Percentiles rank a stretch among this genome's conserved stretches.
Conservation (phyloP, 2,329 filamentous ascomycete species). For the Zymoseptoria pseudotritici region DNA sequence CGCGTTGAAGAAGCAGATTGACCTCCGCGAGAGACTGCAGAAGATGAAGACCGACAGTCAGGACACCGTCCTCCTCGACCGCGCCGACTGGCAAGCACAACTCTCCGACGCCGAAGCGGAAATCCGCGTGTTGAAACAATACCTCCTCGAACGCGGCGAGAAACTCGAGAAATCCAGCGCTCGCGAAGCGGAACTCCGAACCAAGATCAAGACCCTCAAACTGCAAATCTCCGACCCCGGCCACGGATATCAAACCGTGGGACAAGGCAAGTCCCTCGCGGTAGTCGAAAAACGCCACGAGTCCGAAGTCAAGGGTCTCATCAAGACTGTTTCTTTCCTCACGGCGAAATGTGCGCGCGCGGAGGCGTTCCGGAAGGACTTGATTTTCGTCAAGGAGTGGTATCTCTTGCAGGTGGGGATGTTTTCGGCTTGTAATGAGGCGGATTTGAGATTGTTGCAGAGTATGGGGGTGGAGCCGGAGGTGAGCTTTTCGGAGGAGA, state of each 20-base stretch:
- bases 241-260: slow-evolving; percentile 13
- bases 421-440: slow-evolving; percentile 86
- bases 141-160: slow-evolving; percentile 27
- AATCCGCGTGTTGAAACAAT: slow-evolving; percentile 32
- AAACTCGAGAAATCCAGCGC: slow-evolving; percentile 24
- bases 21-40: slow-evolving; percentile 27
- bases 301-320: slow-evolving; percentile 72
- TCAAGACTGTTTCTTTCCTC: slow-evolving; percentile 86
- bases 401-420: slow-evolving; percentile 72
- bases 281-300: slow-evolving; percentile 62
- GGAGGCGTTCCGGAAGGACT: slow-evolving; percentile 67
- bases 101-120: slow-evolving; percentile 35
- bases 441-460: slow-evolving; percentile 77
- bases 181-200: slow-evolving; percentile 31
- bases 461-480: slow-evolving; percentile 65
- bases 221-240: background rate
- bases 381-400: slow-evolving; percentile 81
- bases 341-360: slow-evolving; percentile 74
- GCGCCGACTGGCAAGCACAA: slow-evolving; percentile 31
- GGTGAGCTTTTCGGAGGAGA: slow-evolving; percentile 37
- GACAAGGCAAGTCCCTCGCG: slow-evolving; percentile 44
- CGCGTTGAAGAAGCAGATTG: slow-evolving; percentile 36
- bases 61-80: slow-evolving; percentile 29
- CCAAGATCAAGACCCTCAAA: slow-evolving; percentile 24
- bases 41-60: slow-evolving; percentile 20